Conservation (phyloP, 257 asterid species). For the Salvia hispanica region DNA sequence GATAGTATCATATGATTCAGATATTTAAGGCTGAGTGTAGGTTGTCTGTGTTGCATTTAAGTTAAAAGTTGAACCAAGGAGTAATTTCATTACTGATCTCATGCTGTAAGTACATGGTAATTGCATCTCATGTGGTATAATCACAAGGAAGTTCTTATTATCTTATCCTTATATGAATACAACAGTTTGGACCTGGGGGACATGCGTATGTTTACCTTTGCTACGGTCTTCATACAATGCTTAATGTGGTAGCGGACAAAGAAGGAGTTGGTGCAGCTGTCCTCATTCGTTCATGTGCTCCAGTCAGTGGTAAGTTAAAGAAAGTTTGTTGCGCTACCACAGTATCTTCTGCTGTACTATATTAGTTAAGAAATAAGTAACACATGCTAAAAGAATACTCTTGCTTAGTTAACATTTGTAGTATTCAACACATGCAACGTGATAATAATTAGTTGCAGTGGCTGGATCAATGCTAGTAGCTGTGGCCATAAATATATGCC, state of each 20-base stretch:
- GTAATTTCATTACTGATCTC: background rate
- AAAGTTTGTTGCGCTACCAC: background rate
- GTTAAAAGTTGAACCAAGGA: background rate
- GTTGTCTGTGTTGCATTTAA: background rate
- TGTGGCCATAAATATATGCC: no score
- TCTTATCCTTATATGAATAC: background rate
- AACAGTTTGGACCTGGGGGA: conserved; percentile 92
- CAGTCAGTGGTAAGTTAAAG: conserved; percentile 60
- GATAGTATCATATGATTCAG: background rate
- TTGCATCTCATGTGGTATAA: background rate
- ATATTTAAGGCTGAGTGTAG: background rate
- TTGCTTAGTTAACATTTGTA: background rate
- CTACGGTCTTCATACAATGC: conserved; percentile 88
- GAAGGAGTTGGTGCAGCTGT: conserved; percentile 91
- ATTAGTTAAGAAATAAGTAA: no score
- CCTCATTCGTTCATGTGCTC: conserved; percentile 88
- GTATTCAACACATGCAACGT: background rate
- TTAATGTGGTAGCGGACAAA: conserved; percentile 91
- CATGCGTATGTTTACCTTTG: conserved; percentile 92
- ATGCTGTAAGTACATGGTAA: background rate
- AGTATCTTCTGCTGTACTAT: background rate
- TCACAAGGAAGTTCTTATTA: background rate
- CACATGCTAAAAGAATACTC: background rate
- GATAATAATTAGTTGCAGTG: background rate
- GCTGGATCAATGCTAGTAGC: background rate